phyloP scores from a whole-genome alignment of 805 yeast species.

The Pachysolen tannophilus region DNA sequence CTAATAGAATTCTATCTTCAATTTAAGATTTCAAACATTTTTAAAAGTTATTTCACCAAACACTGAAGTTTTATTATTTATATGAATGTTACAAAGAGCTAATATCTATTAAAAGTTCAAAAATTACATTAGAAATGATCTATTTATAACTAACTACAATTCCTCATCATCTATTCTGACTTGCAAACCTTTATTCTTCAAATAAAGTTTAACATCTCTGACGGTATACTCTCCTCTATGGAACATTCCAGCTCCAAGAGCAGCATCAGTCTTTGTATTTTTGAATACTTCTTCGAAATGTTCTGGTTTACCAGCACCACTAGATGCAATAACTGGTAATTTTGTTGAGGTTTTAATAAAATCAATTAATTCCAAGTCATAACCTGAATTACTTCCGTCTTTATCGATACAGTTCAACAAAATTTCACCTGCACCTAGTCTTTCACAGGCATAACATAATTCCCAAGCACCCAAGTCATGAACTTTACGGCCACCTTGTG shows the following conservation, averaged over 20 bases:
- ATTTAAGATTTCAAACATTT: too few species aligned
- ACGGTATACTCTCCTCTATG: constrained; percentile 93
- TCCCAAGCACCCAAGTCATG: constrained; percentile 90
- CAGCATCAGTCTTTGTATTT: constrained; percentile 85
- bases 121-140: background rate
- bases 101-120: background rate
- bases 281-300: constrained; percentile 87
- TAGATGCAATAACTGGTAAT: constrained; percentile 94
- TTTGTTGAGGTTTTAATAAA: constrained; percentile 70
- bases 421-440: constrained; percentile 94
- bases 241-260: constrained; percentile 97
- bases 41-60: too few species aligned
- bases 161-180: constrained; percentile 58
- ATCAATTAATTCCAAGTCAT: constrained; percentile 74
- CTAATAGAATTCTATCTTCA: too few species aligned
- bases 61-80: too few species aligned
- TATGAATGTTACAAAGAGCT: too few species aligned
- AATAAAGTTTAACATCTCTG: constrained; percentile 65
- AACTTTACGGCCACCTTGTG: constrained; percentile 90
- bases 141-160: background rate
- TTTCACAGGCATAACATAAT: constrained; percentile 81
- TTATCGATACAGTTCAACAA: constrained; percentile 90
- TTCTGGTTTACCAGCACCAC: constrained; percentile 93
- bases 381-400: constrained; percentile 95
- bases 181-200: constrained; percentile 51